Evolutionary conservation across 169 alveolate genomes (phyloP).

Genomic region (Plasmodium fragile): DNA sequence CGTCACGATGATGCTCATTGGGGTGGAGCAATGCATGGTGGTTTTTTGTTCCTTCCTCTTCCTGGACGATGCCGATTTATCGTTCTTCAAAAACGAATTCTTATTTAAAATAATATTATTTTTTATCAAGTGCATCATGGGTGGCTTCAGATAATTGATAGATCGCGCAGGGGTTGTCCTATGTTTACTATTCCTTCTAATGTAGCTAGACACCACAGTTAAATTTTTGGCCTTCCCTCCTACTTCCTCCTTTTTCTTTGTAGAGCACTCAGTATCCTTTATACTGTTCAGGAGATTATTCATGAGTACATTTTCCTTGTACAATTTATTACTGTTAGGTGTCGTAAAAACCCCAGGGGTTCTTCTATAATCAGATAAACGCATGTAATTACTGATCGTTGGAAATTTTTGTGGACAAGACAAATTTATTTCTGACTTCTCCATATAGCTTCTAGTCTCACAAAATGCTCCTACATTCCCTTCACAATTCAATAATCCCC

Average conservation of each 20-base stretch:
- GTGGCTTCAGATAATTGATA: slow-evolving; percentile 69
- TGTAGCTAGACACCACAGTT: slow-evolving; percentile 9
- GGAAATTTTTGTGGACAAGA: neutral
- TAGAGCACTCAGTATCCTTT: neutral
- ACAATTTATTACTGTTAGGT: neutral
- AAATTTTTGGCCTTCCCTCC: neutral
- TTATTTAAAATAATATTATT: slow-evolving; percentile 34
- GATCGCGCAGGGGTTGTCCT: slow-evolving; percentile 69
- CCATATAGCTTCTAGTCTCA: neutral
- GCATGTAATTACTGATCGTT: neutral
- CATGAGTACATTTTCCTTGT: neutral
- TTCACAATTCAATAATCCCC: neutral
- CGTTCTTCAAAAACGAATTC: slow-evolving; percentile 13
- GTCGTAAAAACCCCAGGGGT: neutral
- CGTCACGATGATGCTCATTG: slow-evolving; percentile 56
- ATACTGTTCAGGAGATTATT: neutral
- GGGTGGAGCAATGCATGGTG: slow-evolving; percentile 9
- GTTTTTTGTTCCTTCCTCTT: slow-evolving; percentile 31
- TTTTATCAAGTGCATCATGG: slow-evolving; percentile 26
- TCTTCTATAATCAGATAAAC: neutral
- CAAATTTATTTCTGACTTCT: neutral
- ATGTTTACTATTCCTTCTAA: slow-evolving; percentile 61
- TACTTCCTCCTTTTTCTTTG: neutral
- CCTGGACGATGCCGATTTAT: neutral
- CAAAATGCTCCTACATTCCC: neutral